phyloP scores from a whole-genome alignment of 148 eudicot genomes.

The Rhododendron kiyosumense region DNA sequence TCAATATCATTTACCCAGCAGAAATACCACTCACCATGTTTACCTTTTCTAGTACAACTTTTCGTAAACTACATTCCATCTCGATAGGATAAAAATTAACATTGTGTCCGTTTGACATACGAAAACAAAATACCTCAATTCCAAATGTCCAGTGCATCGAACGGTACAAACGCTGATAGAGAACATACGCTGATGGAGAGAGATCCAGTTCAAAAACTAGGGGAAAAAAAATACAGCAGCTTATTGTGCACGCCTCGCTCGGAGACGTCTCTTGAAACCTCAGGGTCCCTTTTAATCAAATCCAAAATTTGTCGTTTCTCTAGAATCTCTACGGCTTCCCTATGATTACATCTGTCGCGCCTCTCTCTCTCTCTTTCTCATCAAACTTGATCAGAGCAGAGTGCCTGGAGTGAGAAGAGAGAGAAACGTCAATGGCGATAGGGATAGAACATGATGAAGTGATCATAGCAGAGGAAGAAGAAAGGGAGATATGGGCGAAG shows the following conservation, averaged over 20 bases:
- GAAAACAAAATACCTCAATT: no score
- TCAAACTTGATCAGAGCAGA: not conserved
- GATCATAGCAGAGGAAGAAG: not conserved
- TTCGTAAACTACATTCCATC: no score
- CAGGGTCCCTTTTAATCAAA: not conserved
- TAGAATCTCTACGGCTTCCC: not conserved
- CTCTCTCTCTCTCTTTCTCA: not conserved
- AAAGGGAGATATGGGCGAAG: conserved; percentile 26
- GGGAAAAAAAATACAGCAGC: not conserved
- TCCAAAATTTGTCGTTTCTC: not conserved
- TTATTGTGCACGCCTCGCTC: not conserved
- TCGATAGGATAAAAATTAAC: no score
- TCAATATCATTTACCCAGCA: no score
- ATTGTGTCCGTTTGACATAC: no score
- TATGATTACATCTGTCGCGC: no score
- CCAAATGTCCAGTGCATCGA: no score
- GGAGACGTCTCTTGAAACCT: not conserved
- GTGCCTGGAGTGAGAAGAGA: not conserved
- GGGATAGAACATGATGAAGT: not conserved
- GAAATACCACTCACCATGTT: no score
- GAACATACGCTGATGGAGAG: not conserved
- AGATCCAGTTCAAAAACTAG: not conserved
- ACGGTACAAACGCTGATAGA: no score
- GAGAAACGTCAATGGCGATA: not conserved
- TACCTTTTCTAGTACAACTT: no score